phyloP scores from a whole-genome alignment of 768 basidiomycete species.

The Tylopilus felleus region DNA sequence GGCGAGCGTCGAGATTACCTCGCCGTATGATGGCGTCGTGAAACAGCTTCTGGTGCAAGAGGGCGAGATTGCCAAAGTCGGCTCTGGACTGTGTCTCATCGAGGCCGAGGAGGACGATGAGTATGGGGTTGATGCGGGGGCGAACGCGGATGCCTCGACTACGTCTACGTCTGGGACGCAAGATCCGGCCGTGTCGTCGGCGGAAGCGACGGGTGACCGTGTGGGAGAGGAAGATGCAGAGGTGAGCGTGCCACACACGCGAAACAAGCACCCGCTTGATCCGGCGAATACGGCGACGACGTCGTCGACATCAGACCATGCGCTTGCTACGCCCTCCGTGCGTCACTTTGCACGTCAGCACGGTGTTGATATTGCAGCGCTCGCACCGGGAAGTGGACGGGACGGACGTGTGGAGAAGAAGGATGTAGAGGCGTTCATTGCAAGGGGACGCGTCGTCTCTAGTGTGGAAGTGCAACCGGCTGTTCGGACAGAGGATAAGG shows the following conservation, averaged over 20 bases:
- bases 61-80: constrained; percentile 83
- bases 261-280: constrained; percentile 59
- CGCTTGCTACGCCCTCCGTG: constrained; percentile 74
- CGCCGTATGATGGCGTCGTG: constrained; percentile 76
- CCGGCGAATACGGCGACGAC: constrained; percentile 39
- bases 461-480: background rate
- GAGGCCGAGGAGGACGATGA: constrained; percentile 65
- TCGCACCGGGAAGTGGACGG: constrained; percentile 69
- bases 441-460: constrained; percentile 8
- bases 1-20: constrained; percentile 87
- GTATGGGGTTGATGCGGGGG: background rate
- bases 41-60: constrained; percentile 72
- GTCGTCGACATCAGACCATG: constrained; percentile 26
- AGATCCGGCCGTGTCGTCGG: constrained; percentile 12
- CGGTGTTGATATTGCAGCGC: constrained; percentile 53
- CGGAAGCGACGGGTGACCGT: too few species aligned
- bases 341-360: constrained; percentile 71
- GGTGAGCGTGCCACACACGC: background rate
- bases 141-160: background rate
- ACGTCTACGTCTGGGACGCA: background rate
- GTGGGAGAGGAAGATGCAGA: background rate
- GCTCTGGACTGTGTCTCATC: constrained; percentile 71
- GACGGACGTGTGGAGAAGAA: constrained; percentile 70
- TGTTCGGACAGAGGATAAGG: constrained; percentile 27
- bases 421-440: constrained; percentile 66